Evolutionary conservation across 257 asterid genomes (phyloP).

Genomic region (Nicotiana noctiflora): DNA sequence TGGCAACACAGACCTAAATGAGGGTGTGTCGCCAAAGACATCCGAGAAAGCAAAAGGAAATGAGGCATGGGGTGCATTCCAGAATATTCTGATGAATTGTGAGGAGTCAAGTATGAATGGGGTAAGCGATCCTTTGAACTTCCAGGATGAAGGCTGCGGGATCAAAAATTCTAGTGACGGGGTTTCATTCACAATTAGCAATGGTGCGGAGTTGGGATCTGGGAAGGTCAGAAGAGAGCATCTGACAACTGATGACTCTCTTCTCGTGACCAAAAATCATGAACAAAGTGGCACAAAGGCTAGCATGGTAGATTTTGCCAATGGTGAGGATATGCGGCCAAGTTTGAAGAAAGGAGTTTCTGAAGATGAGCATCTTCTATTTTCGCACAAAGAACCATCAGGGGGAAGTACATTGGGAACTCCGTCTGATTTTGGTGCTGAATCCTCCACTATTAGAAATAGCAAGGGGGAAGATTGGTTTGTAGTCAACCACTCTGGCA

Average conservation of each 20-base stretch:
- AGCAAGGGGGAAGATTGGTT: slow-evolving; percentile 60
- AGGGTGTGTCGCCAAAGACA: slow-evolving; percentile 15
- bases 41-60: slow-evolving; percentile 29
- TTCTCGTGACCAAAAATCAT: slow-evolving; percentile 33
- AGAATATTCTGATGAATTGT: slow-evolving; percentile 54
- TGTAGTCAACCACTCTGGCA: slow-evolving; percentile 35
- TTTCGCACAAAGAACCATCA: slow-evolving; percentile 25
- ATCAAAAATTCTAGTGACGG: slow-evolving; percentile 28
- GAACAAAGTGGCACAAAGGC: slow-evolving; percentile 27
- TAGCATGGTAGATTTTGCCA: slow-evolving; percentile 32
- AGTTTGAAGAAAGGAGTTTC: slow-evolving; percentile 35
- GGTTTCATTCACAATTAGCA: slow-evolving; percentile 19
- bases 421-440: slow-evolving; percentile 43
- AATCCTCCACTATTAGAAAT: slow-evolving; percentile 35
- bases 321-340: slow-evolving; percentile 36
- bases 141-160: slow-evolving; percentile 35
- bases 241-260: slow-evolving; percentile 42
- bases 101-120: slow-evolving; percentile 35
- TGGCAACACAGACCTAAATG: slow-evolving; percentile 18
- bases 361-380: slow-evolving; percentile 33
- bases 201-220: slow-evolving; percentile 26
- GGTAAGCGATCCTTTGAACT: slow-evolving; percentile 19
- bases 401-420: slow-evolving; percentile 17
- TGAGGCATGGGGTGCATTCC: slow-evolving; percentile 64
- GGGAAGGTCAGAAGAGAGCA: slow-evolving; percentile 31